Evolutionary conservation across 768 basidiomycete genomes (phyloP), one percentile per base, ranked within the genome.

Genomic region (Infundibulicybe gibba): DNA sequence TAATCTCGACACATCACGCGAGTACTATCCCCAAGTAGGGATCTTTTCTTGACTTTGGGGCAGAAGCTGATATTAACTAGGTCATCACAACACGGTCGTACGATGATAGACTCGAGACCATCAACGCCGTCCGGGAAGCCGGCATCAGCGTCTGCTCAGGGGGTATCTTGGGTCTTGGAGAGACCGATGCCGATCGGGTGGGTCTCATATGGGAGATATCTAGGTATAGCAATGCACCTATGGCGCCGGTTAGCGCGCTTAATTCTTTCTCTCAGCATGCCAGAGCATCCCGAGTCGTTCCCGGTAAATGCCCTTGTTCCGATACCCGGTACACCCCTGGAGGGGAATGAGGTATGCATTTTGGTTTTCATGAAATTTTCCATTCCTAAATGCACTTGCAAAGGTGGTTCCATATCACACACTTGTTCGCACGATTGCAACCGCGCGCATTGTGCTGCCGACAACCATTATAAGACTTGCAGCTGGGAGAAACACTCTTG

Each of bases 141-240:
- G 95, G 95, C 12, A 97, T 98, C 54, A 95, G 89, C 54, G 95
- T 98, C 41, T 98, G 95, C 62, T 94, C 91, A 12, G 95, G 95
- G 31, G 95, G 95, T 35, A 98, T 98, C 55, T 70, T 98, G 35
- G 95, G 95, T 11, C 76, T 98, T 9, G 95, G 95, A 31, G 95
- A 98, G 70, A 73, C 87, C 4, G 90, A 97, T 59, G 70, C 74
- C 43, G 95, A 98, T 65, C 79, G 95, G 41, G 85, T 97, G 31
- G 93, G 94, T 32, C 75, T 98, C 60, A 97, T 98, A 52, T 87
- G 87, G 75, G 94, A 98, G 64, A 87, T 94, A 50, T 80, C 90
- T 43, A 91, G 82, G 94, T 94, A 68, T 61, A 83, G 69, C 9
- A 32, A 14, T 39, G 39, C 45, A 47, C 33, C 17, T 44, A 49